Evolutionary conservation across 306 rosid species (phyloP).

Genomic region (Malus orientalis): DNA sequence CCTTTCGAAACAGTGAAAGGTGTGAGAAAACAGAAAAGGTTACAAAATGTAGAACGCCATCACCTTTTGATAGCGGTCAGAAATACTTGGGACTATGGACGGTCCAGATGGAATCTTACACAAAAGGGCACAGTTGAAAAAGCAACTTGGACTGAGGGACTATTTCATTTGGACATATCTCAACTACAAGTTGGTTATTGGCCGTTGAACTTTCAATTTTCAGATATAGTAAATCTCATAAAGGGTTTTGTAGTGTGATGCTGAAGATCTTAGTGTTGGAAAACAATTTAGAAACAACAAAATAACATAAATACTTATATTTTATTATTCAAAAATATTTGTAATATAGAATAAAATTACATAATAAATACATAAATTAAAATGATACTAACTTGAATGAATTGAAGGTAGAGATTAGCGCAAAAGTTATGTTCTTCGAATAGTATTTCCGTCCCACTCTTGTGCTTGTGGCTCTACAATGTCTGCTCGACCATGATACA

Average conservation of each 20-base stretch:
- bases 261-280: background rate
- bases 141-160: slow-evolving; percentile 10
- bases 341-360: too few relatives aligned
- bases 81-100: slow-evolving; percentile 10
- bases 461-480: too few relatives aligned
- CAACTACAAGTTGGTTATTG: slow-evolving; percentile 43
- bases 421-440: too few relatives aligned
- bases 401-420: too few relatives aligned
- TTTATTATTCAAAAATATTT: too few relatives aligned
- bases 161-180: slow-evolving; percentile 11
- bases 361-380: too few relatives aligned
- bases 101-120: slow-evolving; percentile 22
- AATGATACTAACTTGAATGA: too few relatives aligned
- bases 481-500: too few relatives aligned
- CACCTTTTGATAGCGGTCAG: background rate
- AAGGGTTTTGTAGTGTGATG: background rate
- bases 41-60: slow-evolving; percentile 15
- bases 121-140: background rate
- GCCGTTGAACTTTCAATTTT: slow-evolving; percentile 33
- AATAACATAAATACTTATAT: too few relatives aligned
- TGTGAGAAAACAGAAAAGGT: slow-evolving; percentile 25
- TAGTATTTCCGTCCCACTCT: too few relatives aligned
- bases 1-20: slow-evolving; percentile 27
- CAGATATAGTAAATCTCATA: background rate
- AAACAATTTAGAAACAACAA: too few relatives aligned